Percentiles rank a stretch among this genome's conserved stretches.
Evolutionary conservation across 2,329 filamentous ascomycete genomes (phyloP).

Genomic region (Fusarium irregulare): DNA sequence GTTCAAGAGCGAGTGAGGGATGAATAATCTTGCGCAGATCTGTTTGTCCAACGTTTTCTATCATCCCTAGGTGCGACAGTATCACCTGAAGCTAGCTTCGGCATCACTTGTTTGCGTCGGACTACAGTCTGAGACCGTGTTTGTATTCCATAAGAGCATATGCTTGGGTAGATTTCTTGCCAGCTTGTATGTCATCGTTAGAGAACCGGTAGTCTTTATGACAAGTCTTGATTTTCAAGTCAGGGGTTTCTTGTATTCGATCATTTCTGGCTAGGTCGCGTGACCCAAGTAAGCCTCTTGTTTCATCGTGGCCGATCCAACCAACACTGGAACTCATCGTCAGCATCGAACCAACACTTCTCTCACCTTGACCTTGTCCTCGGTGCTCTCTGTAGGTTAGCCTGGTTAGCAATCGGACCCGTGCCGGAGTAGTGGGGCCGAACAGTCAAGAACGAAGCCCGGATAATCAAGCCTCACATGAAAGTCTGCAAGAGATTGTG

Average conservation of each 20-base stretch:
- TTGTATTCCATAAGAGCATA: not conserved
- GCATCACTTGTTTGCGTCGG: not conserved
- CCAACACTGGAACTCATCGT: not conserved
- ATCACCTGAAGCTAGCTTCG: not conserved
- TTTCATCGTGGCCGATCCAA: not conserved
- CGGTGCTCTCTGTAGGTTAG: not conserved
- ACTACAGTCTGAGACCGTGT: conserved; percentile 1
- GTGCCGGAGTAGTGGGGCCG: conserved; percentile 33
- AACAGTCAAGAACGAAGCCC: not conserved
- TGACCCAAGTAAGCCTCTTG: not conserved
- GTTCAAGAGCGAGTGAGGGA: not conserved
- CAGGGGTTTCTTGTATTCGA: not conserved
- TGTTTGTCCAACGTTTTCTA: not conserved
- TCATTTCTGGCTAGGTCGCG: not conserved
- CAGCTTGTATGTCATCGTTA: not conserved
- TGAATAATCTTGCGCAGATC: conserved; percentile 1
- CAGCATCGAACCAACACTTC: not conserved
- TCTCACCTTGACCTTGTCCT: not conserved
- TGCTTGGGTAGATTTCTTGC: not conserved
- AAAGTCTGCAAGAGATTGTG: not conserved
- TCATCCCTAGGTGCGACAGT: not conserved
- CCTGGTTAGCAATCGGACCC: conserved; percentile 1
- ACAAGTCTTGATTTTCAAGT: not conserved
- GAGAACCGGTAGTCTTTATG: not conserved
- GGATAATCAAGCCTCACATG: not conserved